Evolutionary conservation across 75 land plant genomes (phyloP).

Genomic region (Pinus tabuliformis): DNA sequence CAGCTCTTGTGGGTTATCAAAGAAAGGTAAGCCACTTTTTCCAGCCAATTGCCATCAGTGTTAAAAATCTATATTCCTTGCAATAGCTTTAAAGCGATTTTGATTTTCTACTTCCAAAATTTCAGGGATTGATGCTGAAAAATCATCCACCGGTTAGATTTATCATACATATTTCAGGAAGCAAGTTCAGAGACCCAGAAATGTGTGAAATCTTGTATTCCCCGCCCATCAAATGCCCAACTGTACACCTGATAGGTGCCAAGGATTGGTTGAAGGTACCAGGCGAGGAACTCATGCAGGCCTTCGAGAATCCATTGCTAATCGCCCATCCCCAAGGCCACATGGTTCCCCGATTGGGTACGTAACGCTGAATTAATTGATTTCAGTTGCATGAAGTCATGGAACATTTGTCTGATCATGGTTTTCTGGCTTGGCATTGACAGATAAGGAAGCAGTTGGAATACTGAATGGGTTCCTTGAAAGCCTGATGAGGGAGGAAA

Average conservation of each 20-base stretch:
- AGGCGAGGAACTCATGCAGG: slow-evolving; percentile 58
- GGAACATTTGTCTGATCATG: not conserved
- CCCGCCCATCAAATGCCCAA: slow-evolving; percentile 55
- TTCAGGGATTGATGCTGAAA: slow-evolving; percentile 66
- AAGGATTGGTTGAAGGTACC: slow-evolving; percentile 72
- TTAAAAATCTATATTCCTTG: not conserved
- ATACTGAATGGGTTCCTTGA: slow-evolving; percentile 5
- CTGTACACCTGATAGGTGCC: slow-evolving; percentile 74
- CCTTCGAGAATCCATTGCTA: slow-evolving; percentile 58
- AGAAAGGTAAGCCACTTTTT: slow-evolving; percentile 43
- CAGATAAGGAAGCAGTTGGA: slow-evolving; percentile 24
- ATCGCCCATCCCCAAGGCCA: slow-evolving; percentile 85
- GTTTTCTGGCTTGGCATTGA: slow-evolving; percentile 1
- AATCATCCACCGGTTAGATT: slow-evolving; percentile 76
- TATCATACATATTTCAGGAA: slow-evolving; percentile 66
- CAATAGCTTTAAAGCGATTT: not conserved
- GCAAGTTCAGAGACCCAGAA: slow-evolving; percentile 57
- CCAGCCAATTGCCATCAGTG: not conserved
- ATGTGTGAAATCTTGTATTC: slow-evolving; percentile 64
- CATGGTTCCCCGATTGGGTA: slow-evolving; percentile 87
- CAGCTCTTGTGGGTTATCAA: slow-evolving; percentile 72
- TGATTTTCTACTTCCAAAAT: not conserved
- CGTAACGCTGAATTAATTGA: not conserved
- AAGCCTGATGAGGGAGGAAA: not conserved
- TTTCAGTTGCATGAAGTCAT: not conserved